Base-by-base conservation (phyloP, 371 early-diverging fungal genomes). In the Thermomucor indicae-seudaticae region DNA sequence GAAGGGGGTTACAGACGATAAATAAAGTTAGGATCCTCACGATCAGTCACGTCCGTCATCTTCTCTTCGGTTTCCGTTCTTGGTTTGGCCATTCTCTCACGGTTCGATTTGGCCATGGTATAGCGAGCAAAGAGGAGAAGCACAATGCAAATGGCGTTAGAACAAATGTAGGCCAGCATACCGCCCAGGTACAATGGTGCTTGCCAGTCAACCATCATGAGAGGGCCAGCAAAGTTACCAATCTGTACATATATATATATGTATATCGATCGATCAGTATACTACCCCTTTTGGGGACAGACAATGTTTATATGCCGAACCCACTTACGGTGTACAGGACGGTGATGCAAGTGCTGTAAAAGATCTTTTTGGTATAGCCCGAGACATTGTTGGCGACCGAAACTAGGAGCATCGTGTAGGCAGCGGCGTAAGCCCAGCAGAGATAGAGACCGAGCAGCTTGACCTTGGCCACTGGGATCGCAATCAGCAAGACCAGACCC, bases 281-380 rank as follows among this genome's bases (percentile, higher is more conserved):
- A 32, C 14, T 32, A 14, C 32, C 32, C 7, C 8, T 32, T 32
- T 32, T 32, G 32, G 8, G 14, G 14, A 32, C 40, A 34, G 24
- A 32, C 29, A 49, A 46, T 23, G 16, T 14, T 8, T 22, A 20
- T 22, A 32, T 20, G 20, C 31, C 16, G 28, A 45, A 42, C 17
- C 43, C 41, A 50, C 60, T 42, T 46, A 62, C 50, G 5, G 67
- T 66, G 34, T 66, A 66, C 12, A 62, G 50, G 23, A 59, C 52
- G 41, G 59, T 54, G 30, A 59, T 56, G 8, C 30, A 34, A 10
- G 37, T 39, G 39, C 54, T 59, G 37, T 62, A 62, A 12, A 66
- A 62, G 20, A 59, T 47, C 46, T 66, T 66, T 39, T 66, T 66
- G 4, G 67, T 66, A 48, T 66, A 66, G 7, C 67, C 67, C 14